A percentile compares a stretch with the other conserved stretches of the same genome.
Evolutionary conservation across 371 early-diverging fungal species (phyloP).

Genomic region (Saksenaea vasiformis): DNA sequence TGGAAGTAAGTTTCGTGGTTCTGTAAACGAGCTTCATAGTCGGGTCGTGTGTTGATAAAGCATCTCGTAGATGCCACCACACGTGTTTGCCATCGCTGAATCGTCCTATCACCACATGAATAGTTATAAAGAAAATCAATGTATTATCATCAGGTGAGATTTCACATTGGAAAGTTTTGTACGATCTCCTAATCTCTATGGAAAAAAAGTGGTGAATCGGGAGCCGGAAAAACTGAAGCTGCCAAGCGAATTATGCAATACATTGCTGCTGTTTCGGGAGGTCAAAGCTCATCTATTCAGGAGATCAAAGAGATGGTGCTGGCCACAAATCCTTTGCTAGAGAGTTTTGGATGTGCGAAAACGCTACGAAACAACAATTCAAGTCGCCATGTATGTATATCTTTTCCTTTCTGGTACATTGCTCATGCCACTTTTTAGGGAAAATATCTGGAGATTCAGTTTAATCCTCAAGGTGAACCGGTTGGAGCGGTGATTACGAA

Average conservation of each 20-base stretch:
- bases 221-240: slow-evolving; percentile 93
- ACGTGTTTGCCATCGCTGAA: slow-evolving; percentile 89
- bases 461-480: slow-evolving; percentile 90
- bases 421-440: slow-evolving; percentile 58
- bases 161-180: background rate
- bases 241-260: slow-evolving; percentile 95
- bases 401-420: background rate
- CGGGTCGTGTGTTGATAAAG: background rate
- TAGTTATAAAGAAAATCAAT: slow-evolving; percentile 96
- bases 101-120: slow-evolving; percentile 91
- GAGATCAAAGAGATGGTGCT: slow-evolving; percentile 96
- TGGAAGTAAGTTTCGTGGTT: slow-evolving; percentile 60
- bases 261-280: slow-evolving; percentile 93
- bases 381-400: slow-evolving; percentile 85
- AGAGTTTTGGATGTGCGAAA: slow-evolving; percentile 99
- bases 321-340: slow-evolving; percentile 96
- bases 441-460: slow-evolving; percentile 99
- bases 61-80: slow-evolving; percentile 70
- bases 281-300: slow-evolving; percentile 75
- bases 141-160: slow-evolving; percentile 86
- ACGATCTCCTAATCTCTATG: slow-evolving; percentile 28
- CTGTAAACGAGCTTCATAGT: background rate
- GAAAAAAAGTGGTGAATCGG: slow-evolving; percentile 79
- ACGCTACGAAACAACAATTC: slow-evolving; percentile 99
- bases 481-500: slow-evolving; percentile 98